phyloP scores from a whole-genome alignment of 169 alveolate genomes.

The Plasmodium gaboni region DNA sequence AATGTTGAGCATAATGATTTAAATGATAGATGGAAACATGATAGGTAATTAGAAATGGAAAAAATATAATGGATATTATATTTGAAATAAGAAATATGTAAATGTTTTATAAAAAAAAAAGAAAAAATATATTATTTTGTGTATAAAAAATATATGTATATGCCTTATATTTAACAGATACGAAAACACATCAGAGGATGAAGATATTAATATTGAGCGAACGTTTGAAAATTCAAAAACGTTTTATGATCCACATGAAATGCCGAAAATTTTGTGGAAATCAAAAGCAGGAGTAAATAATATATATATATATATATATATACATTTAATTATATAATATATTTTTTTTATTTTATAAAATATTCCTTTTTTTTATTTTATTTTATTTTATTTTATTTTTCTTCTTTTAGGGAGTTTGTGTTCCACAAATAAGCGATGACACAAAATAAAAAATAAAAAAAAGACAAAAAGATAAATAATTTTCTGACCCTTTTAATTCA shows the following conservation, averaged over 20 bases:
- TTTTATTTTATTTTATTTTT: neutral
- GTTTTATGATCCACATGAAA: slow-evolving; percentile 5
- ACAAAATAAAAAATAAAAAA: slow-evolving; percentile 17
- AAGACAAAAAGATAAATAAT: slow-evolving; percentile 5
- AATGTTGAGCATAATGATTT: slow-evolving; percentile 7
- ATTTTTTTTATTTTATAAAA: neutral
- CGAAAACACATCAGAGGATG: slow-evolving; percentile 66
- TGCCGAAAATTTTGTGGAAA: slow-evolving; percentile 70
- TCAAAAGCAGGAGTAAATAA: slow-evolving; percentile 73
- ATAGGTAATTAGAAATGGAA: slow-evolving; percentile 33
- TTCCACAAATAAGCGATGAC: slow-evolving; percentile 50
- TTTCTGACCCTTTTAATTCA: neutral
- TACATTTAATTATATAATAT: neutral
- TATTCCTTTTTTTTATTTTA: neutral
- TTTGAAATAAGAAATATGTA: too few relatives aligned
- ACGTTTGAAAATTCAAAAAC: neutral
- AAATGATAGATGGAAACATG: slow-evolving; percentile 52
- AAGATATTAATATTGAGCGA: neutral
- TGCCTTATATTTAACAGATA: slow-evolving; percentile 25
- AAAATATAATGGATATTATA: too few relatives aligned
- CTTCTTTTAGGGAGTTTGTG: slow-evolving; percentile 59
- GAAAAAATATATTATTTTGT: neutral
- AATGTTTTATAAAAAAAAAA: neutral
- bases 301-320: neutral
- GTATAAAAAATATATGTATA: neutral